Percentiles rank a stretch among this genome's conserved stretches.
These are phyloP conservation scores for Elsinoe batatas DNA, from an alignment of 2,329 filamentous ascomycete genomes.

Conservation along the genomic window DNA sequence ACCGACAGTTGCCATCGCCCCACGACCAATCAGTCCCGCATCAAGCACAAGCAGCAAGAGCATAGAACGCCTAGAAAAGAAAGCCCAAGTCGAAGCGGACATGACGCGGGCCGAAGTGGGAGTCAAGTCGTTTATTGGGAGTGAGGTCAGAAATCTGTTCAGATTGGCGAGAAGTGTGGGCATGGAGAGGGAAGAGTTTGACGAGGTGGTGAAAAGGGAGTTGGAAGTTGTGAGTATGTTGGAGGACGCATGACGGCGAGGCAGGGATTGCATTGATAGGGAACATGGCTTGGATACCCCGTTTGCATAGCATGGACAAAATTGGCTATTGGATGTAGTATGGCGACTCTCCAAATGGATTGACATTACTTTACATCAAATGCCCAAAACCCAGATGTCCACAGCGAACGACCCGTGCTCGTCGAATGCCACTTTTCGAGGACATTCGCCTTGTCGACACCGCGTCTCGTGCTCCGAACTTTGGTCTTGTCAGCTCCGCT, in stretches of 20 bases:
- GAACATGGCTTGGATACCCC: too few species aligned
- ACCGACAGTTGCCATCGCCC: slow-evolving; percentile 37
- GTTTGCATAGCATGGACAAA: too few species aligned
- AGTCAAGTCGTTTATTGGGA: slow-evolving; percentile 69
- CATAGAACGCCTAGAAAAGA: slow-evolving; percentile 49
- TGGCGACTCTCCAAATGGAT: too few species aligned
- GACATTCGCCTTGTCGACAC: too few species aligned
- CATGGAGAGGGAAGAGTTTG: slow-evolving; percentile 66
- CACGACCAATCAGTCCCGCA: slow-evolving; percentile 40
- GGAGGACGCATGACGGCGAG: slow-evolving; percentile 36
- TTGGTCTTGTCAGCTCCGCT: too few species aligned
- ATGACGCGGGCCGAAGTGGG: slow-evolving; percentile 57
- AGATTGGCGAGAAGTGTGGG: slow-evolving; percentile 59
- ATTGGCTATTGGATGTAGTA: neutral
- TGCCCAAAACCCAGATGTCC: too few species aligned
- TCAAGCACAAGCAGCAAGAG: slow-evolving; percentile 27
- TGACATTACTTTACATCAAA: too few species aligned
- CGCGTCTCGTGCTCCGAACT: too few species aligned
- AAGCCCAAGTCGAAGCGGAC: slow-evolving; percentile 19
- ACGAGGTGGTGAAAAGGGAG: slow-evolving; percentile 60
- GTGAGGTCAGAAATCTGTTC: slow-evolving; percentile 67
- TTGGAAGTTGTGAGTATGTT: slow-evolving; percentile 60
- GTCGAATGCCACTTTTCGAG: too few species aligned
- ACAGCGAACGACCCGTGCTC: too few species aligned
- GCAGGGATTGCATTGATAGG: neutral